These are phyloP conservation scores for Paxillus rubicundulus DNA, from an alignment of 768 basidiomycete genomes.

Conservation along the genomic window DNA sequence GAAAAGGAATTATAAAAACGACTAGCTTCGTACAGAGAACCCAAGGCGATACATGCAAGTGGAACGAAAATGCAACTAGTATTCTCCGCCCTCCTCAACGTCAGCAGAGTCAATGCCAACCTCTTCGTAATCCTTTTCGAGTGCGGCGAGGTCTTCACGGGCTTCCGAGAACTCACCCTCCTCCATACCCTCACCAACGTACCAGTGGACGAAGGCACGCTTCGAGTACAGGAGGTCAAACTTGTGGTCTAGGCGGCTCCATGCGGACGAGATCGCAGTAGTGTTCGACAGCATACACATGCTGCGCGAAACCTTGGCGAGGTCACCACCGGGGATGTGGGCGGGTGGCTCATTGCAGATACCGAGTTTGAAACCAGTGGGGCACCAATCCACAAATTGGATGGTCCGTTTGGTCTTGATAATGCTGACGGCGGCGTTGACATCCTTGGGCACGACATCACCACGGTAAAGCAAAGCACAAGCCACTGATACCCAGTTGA, in stretches of 20 bases:
- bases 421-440: slow-evolving; percentile 67
- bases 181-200: slow-evolving; percentile 79
- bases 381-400: slow-evolving; percentile 78
- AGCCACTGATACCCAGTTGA: slow-evolving; percentile 43
- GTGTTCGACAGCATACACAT: slow-evolving; percentile 82
- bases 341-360: slow-evolving; percentile 80
- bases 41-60: slow-evolving; percentile 16
- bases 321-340: slow-evolving; percentile 70
- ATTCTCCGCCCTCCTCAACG: slow-evolving; percentile 49
- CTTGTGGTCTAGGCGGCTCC: slow-evolving; percentile 75
- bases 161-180: slow-evolving; percentile 99
- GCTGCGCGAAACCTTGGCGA: slow-evolving; percentile 71
- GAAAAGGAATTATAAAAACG: slow-evolving; percentile 29
- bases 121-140: slow-evolving; percentile 96
- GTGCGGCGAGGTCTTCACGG: slow-evolving; percentile 98
- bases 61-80: slow-evolving; percentile 30
- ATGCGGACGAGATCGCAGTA: slow-evolving; percentile 68
- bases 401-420: slow-evolving; percentile 81
- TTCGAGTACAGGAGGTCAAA: slow-evolving; percentile 77
- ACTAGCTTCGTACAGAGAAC: slow-evolving; percentile 29
- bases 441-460: slow-evolving; percentile 77
- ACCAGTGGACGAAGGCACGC: slow-evolving; percentile 57
- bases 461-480: slow-evolving; percentile 72
- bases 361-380: slow-evolving; percentile 76
- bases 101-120: slow-evolving; percentile 59